A percentile compares a stretch with the other conserved stretches of the same genome.
Evolutionary conservation across 495 filamentous ascomycete genomes (phyloP).

Genomic region (Penicillium bialowiezense): DNA sequence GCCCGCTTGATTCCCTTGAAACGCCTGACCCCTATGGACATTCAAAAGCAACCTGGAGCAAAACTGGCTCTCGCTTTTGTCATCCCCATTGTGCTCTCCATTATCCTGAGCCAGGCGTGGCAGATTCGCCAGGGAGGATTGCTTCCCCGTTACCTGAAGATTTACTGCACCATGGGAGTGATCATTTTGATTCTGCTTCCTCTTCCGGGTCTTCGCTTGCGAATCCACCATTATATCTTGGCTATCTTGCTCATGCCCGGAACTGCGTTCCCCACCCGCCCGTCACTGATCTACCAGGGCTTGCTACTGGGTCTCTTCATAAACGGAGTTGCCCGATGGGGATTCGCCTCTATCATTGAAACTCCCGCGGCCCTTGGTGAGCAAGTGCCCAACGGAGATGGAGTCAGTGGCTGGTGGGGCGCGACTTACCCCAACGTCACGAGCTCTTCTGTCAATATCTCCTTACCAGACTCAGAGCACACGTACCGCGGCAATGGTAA

Average conservation of each 20-base stretch:
- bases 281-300: constrained; percentile 77
- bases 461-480: constrained; percentile 34
- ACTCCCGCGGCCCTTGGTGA: constrained; percentile 65
- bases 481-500: constrained; percentile 44
- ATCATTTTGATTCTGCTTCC: constrained; percentile 63
- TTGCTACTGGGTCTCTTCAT: constrained; percentile 87
- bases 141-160: constrained; percentile 63
- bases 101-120: constrained; percentile 68
- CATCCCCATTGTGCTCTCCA: constrained; percentile 54
- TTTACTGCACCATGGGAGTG: constrained; percentile 64
- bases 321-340: constrained; percentile 91
- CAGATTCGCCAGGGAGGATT: constrained; percentile 71
- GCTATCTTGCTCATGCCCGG: constrained; percentile 80
- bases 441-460: constrained; percentile 47
- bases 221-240: constrained; percentile 95
- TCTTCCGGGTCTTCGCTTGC: constrained; percentile 77
- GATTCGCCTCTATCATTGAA: constrained; percentile 87
- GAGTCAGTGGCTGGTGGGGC: constrained; percentile 53
- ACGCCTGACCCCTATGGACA: constrained; percentile 72
- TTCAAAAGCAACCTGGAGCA: constrained; percentile 74
- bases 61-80: constrained; percentile 67
- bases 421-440: constrained; percentile 65
- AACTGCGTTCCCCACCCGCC: constrained; percentile 78
- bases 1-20: constrained; percentile 75
- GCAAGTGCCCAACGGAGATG: constrained; percentile 30